Base-by-base conservation (phyloP, 495 filamentous ascomycete genomes). In the Hamigera avellanea region DNA sequence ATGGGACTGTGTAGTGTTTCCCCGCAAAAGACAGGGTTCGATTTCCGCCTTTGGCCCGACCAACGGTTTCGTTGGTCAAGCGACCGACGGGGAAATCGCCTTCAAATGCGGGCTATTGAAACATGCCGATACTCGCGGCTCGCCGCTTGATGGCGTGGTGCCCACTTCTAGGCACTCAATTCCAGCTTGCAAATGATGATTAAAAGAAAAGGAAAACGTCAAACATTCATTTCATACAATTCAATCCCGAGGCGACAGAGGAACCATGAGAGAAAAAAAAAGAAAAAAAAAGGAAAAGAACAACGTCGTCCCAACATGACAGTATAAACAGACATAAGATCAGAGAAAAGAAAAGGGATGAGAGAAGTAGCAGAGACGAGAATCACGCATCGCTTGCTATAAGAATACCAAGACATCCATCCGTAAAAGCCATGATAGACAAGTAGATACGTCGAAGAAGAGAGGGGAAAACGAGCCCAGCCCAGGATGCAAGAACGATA, bases 361-460 rank as follows among this genome's bases (percentile, higher is more conserved):
- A 36, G 16, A 35, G 39, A 36, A 36, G 43, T 35, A 39, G 32
- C 31, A 33, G 36, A 19, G 32, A 23, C 43, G 36, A 35, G 33
- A 50, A 32, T 13, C 39, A 56, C 48, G 61, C 52, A 60, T 62
- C 57, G 64, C 61, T 64, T 48, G 60, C 58, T 63, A 52, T 46
- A 47, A 44, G 45, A 30, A 13, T 12, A 30, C 28, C 40, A 34
- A 40, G 35, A 32, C 52, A 43, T 59, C 53, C 53, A 59, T 59
- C 54, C 57, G 53, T 57, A 52, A 57, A 48, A 46, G 44, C 48
- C 35, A 34, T 43, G 34, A 46, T 16, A 33, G 36, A 48, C 48
- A 48, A 49, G 36, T 33, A 49, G 4, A 33, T 18, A 32, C 25
- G 25, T 7, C 39, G 44, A 50, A 54, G 42, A 44, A 53, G 41